Conservation (phyloP, 1,284 basidiomycete species). For the Baeospora myosura region DNA sequence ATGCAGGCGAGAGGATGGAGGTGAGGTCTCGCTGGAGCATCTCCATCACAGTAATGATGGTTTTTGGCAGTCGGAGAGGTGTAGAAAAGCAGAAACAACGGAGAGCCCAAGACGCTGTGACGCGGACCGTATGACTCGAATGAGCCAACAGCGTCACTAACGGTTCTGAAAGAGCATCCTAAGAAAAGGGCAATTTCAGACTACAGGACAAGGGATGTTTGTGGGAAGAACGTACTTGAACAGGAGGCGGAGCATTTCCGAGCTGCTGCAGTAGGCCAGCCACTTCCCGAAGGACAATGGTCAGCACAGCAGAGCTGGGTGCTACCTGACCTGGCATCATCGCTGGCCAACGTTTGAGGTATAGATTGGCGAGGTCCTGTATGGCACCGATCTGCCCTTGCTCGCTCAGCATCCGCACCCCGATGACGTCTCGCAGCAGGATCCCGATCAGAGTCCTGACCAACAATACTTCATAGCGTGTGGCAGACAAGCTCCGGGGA, state of each 20-base stretch:
- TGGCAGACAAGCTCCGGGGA: conserved; percentile 39
- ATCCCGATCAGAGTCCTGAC: conserved; percentile 71
- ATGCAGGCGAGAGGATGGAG: conserved; percentile 56
- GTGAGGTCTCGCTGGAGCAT: conserved; percentile 81
- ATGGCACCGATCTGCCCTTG: conserved; percentile 91
- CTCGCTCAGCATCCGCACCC: conserved; percentile 83
- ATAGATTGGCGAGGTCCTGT: conserved; percentile 74
- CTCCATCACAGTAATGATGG: conserved; percentile 69
- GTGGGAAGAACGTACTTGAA: conserved; percentile 52
- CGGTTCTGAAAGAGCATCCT: conserved; percentile 85
- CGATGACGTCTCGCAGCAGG: conserved; percentile 80
- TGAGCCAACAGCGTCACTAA: conserved; percentile 82
- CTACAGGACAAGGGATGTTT: not conserved
- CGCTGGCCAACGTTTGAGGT: conserved; percentile 88
- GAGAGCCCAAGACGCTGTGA: conserved; percentile 83
- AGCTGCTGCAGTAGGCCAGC: conserved; percentile 83
- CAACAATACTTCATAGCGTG: conserved; percentile 70
- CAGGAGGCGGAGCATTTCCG: conserved; percentile 84
- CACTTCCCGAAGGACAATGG: conserved; percentile 77
- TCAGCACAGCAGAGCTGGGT: conserved; percentile 66
- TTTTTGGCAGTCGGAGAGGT: conserved; percentile 76
- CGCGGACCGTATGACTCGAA: conserved; percentile 80
- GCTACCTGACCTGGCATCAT: conserved; percentile 81
- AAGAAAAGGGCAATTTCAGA: conserved; percentile 7
- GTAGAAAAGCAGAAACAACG: conserved; percentile 87